Conservation (phyloP, 768 basidiomycete species). For the Mycena chlorophos region DNA sequence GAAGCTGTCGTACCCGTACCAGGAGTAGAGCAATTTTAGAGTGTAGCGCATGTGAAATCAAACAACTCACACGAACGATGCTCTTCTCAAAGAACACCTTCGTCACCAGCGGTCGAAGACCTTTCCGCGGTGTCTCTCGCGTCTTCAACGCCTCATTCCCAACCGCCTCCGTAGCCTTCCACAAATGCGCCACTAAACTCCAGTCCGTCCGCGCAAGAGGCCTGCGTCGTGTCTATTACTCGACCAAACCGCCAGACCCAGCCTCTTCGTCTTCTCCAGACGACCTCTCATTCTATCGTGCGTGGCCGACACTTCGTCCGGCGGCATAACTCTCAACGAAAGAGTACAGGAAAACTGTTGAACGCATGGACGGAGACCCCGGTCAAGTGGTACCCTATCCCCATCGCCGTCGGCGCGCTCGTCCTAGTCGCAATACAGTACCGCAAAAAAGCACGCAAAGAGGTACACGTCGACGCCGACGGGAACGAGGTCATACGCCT, state of each 20-base stretch:
- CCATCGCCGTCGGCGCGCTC: constrained; percentile 86
- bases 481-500: constrained; percentile 79
- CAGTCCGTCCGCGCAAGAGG: constrained; percentile 27
- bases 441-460: constrained; percentile 60
- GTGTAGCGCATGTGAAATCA: neutral
- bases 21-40: constrained; percentile 47
- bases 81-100: constrained; percentile 54
- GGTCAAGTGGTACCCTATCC: constrained; percentile 94
- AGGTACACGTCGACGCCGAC: constrained; percentile 79
- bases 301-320: too few species aligned
- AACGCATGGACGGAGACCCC: constrained; percentile 85
- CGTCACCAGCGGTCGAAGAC: constrained; percentile 52
- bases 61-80: constrained; percentile 29
- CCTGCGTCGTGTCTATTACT: constrained; percentile 13
- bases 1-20: constrained; percentile 87
- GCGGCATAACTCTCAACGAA: too few species aligned
- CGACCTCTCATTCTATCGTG: constrained; percentile 54
- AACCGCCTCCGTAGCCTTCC: constrained; percentile 48
- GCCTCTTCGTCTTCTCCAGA: constrained; percentile 26
- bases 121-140: constrained; percentile 57
- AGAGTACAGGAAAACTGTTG: constrained; percentile 62
- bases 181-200: constrained; percentile 51
- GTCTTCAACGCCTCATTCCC: constrained; percentile 53
- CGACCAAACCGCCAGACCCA: constrained; percentile 19
- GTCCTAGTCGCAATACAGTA: constrained; percentile 80